Conservation (phyloP, 306 rosid species). For the Benincasa hispida region DNA sequence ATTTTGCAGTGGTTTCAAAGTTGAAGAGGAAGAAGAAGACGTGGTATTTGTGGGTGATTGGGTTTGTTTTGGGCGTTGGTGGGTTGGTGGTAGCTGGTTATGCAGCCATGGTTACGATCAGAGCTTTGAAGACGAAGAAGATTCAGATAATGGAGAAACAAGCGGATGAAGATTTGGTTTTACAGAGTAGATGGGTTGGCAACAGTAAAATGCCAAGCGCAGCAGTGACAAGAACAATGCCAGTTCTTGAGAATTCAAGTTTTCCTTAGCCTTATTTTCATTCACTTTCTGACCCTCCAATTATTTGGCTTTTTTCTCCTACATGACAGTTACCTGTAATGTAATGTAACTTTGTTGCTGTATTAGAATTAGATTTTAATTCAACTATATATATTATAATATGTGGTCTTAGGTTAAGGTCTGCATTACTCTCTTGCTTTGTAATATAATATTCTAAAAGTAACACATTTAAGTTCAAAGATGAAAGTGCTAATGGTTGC, state of each 20-base stretch:
- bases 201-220: constrained; percentile 72
- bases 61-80: constrained; percentile 35
- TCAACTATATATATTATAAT: background rate
- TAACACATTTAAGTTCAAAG: too few species aligned
- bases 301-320: too few species aligned
- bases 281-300: background rate
- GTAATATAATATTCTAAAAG: too few species aligned
- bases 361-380: too few species aligned
- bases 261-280: constrained; percentile 12
- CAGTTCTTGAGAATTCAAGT: constrained; percentile 42
- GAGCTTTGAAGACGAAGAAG: constrained; percentile 36
- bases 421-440: background rate
- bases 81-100: constrained; percentile 23
- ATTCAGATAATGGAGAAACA: constrained; percentile 58
- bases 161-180: constrained; percentile 52
- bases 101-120: constrained; percentile 29
- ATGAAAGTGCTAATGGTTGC: too few species aligned
- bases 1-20: constrained; percentile 46
- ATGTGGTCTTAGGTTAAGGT: too few species aligned
- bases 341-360: too few species aligned
- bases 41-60: constrained; percentile 46
- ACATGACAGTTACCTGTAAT: too few species aligned
- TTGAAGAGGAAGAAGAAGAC: constrained; percentile 18
- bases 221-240: constrained; percentile 59
- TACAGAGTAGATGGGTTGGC: constrained; percentile 61